A percentile compares a stretch with the other conserved stretches of the same genome.
These are phyloP conservation scores for Lasiodiplodia citricola DNA, from an alignment of 2,329 filamentous ascomycete species.

Conservation along the genomic window DNA sequence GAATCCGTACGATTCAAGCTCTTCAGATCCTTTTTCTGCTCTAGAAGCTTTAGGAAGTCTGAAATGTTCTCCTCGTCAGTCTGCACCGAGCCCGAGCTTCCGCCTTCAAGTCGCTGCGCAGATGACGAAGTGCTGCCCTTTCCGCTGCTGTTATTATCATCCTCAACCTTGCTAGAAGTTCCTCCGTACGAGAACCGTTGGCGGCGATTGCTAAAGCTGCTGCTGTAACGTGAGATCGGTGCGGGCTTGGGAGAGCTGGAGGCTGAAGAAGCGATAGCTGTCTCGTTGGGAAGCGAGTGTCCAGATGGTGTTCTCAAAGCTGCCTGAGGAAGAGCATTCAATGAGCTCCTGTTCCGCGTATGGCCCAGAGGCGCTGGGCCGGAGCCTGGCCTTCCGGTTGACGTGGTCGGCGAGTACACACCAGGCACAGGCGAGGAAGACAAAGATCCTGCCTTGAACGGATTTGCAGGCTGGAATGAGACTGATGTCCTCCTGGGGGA, in stretches of 20 bases:
- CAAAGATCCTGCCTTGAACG: conserved; percentile 92
- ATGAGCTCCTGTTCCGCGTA: conserved; percentile 71
- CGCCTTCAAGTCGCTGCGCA: conserved; percentile 57
- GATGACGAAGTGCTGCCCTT: conserved; percentile 76
- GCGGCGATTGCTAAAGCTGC: conserved; percentile 88
- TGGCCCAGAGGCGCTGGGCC: conserved; percentile 45
- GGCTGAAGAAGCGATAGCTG: conserved; percentile 67
- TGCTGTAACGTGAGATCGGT: conserved; percentile 84
- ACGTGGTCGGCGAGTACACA: conserved; percentile 59
- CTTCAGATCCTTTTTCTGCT: conserved; percentile 83
- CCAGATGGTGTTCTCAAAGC: conserved; percentile 69
- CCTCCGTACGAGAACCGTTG: conserved; percentile 78
- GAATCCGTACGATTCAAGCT: conserved; percentile 73
- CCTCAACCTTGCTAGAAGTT: conserved; percentile 67
- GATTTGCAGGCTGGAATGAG: conserved; percentile 75
- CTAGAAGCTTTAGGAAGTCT: conserved; percentile 87
- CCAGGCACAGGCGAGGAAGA: conserved; percentile 77
- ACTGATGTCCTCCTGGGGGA: conserved; percentile 76
- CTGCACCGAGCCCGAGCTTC: conserved; percentile 66
- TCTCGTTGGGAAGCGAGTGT: conserved; percentile 59
- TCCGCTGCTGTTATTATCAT: conserved; percentile 81
- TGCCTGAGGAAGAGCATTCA: conserved; percentile 77
- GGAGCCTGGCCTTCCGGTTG: conserved; percentile 44
- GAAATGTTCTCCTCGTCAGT: conserved; percentile 93
- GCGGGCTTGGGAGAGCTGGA: conserved; percentile 80